Evolutionary conservation across 371 early-diverging fungal species (phyloP).

Genomic region (Lichtheimia ornata): DNA sequence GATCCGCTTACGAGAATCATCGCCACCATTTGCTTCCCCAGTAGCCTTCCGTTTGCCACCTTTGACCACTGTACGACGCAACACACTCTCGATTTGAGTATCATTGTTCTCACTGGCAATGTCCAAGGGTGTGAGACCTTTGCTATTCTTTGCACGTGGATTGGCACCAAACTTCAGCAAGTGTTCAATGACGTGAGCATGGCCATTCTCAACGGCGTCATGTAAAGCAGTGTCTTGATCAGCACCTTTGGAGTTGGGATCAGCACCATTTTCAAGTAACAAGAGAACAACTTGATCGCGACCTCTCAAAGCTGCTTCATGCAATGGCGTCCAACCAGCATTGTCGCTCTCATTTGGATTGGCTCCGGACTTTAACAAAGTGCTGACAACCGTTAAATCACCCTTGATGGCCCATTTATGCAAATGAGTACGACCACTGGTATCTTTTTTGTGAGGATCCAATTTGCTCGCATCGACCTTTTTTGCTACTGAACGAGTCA

Average conservation of each 20-base stretch:
- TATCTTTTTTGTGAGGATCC: slow-evolving; percentile 52
- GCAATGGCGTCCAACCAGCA: slow-evolving; percentile 78
- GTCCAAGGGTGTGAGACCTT: slow-evolving; percentile 56
- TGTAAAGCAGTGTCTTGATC: slow-evolving; percentile 81
- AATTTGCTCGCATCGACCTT: slow-evolving; percentile 27
- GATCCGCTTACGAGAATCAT: slow-evolving; percentile 1
- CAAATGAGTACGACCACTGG: slow-evolving; percentile 59
- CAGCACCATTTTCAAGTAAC: slow-evolving; percentile 73
- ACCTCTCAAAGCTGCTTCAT: slow-evolving; percentile 77
- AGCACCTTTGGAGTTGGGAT: slow-evolving; percentile 69
- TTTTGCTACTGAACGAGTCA: slow-evolving; percentile 1
- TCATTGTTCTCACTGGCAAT: slow-evolving; percentile 57
- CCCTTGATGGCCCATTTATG: slow-evolving; percentile 59
- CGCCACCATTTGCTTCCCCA: not conserved
- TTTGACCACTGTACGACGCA: slow-evolving; percentile 11
- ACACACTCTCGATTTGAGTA: slow-evolving; percentile 28
- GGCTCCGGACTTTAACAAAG: slow-evolving; percentile 70
- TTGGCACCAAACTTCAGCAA: slow-evolving; percentile 66
- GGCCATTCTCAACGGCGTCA: slow-evolving; percentile 76
- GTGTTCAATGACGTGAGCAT: slow-evolving; percentile 60
- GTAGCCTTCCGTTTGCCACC: slow-evolving; percentile 11
- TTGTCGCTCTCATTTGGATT: slow-evolving; percentile 73
- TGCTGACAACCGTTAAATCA: slow-evolving; percentile 53
- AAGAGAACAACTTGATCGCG: slow-evolving; percentile 59
- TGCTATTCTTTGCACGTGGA: slow-evolving; percentile 49